Evolutionary conservation across 257 asterid genomes (phyloP).

Genomic region (Solanum commersonii): DNA sequence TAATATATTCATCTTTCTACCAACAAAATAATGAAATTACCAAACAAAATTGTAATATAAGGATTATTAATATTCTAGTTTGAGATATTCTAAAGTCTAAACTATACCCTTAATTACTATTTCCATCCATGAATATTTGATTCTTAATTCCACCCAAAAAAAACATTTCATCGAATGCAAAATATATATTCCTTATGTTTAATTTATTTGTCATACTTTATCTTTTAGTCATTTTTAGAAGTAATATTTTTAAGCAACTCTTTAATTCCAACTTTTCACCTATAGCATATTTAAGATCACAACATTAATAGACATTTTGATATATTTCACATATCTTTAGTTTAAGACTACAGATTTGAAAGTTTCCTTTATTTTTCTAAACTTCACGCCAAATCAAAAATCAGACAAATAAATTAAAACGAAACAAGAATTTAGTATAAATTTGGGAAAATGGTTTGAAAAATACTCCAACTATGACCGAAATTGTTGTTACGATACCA

Average conservation of each 20-base stretch:
- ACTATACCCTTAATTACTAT: background rate
- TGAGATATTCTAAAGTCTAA: background rate
- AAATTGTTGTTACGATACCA: no score
- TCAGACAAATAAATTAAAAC: no score
- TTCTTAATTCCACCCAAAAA: background rate
- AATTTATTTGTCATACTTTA: background rate
- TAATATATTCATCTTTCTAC: background rate
- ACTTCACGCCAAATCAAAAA: no score
- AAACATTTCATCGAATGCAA: background rate
- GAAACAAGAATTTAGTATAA: background rate
- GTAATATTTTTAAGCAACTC: background rate
- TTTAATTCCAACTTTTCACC: background rate
- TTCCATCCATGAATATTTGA: background rate
- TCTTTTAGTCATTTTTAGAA: background rate
- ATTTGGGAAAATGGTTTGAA: no score
- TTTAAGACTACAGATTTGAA: background rate
- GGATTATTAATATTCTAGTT: background rate
- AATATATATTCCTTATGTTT: background rate
- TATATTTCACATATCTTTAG: background rate
- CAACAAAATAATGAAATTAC: background rate
- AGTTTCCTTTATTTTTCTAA: background rate
- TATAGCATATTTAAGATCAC: rapidly evolving
- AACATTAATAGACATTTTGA: background rate
- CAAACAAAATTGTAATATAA: background rate
- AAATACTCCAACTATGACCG: no score